phyloP scores from a whole-genome alignment of 83 land plant genomes.

The Picea engelmannii region DNA sequence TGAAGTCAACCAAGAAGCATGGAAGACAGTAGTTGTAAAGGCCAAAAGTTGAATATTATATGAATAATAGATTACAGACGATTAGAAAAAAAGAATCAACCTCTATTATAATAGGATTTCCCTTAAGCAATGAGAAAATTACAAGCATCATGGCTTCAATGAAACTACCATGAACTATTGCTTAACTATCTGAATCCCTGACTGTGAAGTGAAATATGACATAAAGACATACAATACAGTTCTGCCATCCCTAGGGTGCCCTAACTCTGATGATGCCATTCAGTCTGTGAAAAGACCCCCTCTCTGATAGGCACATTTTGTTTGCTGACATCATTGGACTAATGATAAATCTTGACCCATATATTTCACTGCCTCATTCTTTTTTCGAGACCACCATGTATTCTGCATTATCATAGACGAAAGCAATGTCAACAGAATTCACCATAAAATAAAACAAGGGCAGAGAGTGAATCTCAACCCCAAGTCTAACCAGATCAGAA shows the following conservation, averaged over 20 bases:
- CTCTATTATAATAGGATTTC: not conserved
- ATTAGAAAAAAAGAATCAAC: constrained; percentile 1
- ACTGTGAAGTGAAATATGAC: constrained; percentile 7
- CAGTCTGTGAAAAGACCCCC: not conserved
- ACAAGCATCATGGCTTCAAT: constrained; percentile 5
- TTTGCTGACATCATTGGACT: constrained; percentile 1
- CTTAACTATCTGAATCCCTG: not conserved
- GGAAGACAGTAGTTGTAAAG: not conserved
- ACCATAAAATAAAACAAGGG: not conserved
- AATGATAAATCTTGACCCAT: not conserved
- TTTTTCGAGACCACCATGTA: constrained; percentile 11
- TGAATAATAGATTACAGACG: constrained; percentile 3
- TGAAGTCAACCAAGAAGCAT: not conserved
- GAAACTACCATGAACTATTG: not conserved
- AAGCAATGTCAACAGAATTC: not conserved
- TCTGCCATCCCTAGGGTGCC: not conserved
- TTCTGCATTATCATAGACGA: constrained; percentile 3
- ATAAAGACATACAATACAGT: not conserved
- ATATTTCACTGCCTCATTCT: not conserved
- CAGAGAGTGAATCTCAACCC: constrained; percentile 2
- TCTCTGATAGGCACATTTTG: not conserved
- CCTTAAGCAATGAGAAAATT: not conserved
- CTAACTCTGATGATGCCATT: constrained; percentile 5
- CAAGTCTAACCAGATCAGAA: not conserved
- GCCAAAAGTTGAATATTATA: constrained; percentile 3